These are phyloP conservation scores for Thecaphora frezii DNA, from an alignment of 1,284 basidiomycete species.

Conservation along the genomic window DNA sequence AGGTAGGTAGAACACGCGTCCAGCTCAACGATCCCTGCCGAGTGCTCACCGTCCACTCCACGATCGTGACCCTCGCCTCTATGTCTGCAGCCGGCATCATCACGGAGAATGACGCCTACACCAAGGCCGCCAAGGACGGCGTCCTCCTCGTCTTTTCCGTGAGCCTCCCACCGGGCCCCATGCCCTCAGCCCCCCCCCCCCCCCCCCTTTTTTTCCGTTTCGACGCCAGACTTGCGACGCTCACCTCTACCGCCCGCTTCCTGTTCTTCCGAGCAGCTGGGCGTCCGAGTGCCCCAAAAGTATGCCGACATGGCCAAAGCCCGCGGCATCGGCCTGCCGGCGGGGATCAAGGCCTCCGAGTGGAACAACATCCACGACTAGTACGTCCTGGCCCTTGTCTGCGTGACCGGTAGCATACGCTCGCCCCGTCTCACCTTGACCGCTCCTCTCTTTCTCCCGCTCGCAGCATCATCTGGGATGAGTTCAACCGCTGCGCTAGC, in stretches of 20 bases:
- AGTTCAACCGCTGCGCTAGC: constrained; percentile 35
- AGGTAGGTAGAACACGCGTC: neutral
- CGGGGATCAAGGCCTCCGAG: constrained; percentile 32
- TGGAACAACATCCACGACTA: constrained; percentile 53
- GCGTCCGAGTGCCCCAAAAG: constrained; percentile 26
- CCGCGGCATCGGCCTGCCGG: constrained; percentile 29
- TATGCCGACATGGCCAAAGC: constrained; percentile 33
- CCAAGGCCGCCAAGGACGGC: constrained; percentile 42
- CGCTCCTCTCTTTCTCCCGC: neutral
- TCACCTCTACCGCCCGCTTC: too few species aligned
- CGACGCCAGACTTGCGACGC: too few species aligned
- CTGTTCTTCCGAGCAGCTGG: neutral
- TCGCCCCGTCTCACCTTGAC: neutral
- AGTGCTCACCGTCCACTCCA: neutral
- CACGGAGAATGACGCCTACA: constrained; percentile 28
- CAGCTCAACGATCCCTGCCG: neutral
- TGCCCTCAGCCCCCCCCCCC: neutral
- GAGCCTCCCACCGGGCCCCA: neutral
- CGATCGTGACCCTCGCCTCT: neutral
- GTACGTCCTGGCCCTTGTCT: neutral
- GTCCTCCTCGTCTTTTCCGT: constrained; percentile 45
- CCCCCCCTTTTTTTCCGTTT: constrained; percentile 2
- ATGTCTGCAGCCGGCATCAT: constrained; percentile 12
- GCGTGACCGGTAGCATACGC: too few species aligned
- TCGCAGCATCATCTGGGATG: constrained; percentile 39